These are phyloP conservation scores for Aspergillus fumigatus DNA, from an alignment of 2,329 filamentous ascomycete species.

Conservation along the genomic window DNA sequence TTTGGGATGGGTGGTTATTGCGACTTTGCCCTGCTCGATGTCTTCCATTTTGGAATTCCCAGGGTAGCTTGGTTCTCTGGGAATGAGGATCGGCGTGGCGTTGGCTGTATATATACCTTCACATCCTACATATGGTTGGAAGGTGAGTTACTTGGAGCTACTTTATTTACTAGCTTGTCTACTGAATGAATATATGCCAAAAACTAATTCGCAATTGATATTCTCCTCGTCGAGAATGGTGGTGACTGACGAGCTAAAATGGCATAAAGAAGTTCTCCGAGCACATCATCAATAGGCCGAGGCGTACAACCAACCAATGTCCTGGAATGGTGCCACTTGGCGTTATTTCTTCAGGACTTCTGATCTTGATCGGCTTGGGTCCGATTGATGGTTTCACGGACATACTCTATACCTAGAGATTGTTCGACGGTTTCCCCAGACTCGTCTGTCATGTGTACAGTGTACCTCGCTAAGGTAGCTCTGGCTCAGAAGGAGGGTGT, in stretches of 20 bases:
- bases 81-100: background rate
- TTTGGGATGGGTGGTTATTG: background rate
- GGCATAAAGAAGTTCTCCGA: constrained; percentile 16
- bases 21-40: constrained; percentile 18
- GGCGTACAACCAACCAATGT: background rate
- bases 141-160: background rate
- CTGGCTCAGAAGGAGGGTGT: too few species aligned
- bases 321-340: background rate
- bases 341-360: too few species aligned
- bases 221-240: background rate
- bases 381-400: background rate
- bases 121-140: background rate
- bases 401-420: too few species aligned
- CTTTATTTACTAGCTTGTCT: background rate
- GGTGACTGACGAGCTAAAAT: constrained; percentile 10
- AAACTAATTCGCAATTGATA: background rate
- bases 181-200: background rate
- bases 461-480: too few species aligned
- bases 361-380: too few species aligned
- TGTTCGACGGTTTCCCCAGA: too few species aligned
- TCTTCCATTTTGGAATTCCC: constrained; percentile 12
- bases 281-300: constrained; percentile 18
- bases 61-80: too few species aligned
- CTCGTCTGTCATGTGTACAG: too few species aligned
- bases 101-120: background rate